Evolutionary conservation across 1,284 basidiomycete species (phyloP), one percentile per base, ranked within the genome.

Genomic region (Pseudozyma pruni): DNA sequence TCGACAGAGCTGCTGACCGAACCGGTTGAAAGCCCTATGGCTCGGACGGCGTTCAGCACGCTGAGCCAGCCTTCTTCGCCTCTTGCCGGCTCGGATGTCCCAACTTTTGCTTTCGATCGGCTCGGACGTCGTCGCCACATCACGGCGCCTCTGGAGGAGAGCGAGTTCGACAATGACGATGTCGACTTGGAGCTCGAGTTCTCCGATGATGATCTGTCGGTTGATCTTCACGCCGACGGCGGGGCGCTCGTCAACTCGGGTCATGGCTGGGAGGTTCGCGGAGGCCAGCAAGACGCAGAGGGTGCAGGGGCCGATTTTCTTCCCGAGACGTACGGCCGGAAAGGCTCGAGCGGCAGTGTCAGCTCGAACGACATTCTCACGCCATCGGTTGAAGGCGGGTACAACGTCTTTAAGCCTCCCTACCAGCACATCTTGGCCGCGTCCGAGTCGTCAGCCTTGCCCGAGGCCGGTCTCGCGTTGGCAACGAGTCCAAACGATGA

Each of bases 341-440:
- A 71, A 32, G 55, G 42, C 1, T 70, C 63, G 29, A 58, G 48
- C 16, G 53, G 47, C 4, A 64, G 68, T 44, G 47, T 48, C 19
- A 61, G 63, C 29, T 69, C 62, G 8, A 48, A 71, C 22, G 72
- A 67, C 45, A 51, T 66, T 25, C 55, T 74, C n/a, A 78, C 76
- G 10, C 74, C 76, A 3, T 77, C 75, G 5, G 76, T 78, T 6
- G 76, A 78, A 47, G 74, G 76, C 9, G 76, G 76, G 44, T 76
- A 78, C 63, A 78, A 78, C 35, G 62, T 78, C 23, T 76, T 66
- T 69, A 78, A 78, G 54, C 74, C 76, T 5, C 76, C 76, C 6
- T 78, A 72, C 41, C 54, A 55, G 33, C 70, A 72, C 45, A 59
- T 72, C 17, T 20, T 68, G 41, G 48, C 70, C 19, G 44, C 43